phyloP scores from a whole-genome alignment of 2,329 filamentous ascomycete species.

The Paecilomyces sp. region DNA sequence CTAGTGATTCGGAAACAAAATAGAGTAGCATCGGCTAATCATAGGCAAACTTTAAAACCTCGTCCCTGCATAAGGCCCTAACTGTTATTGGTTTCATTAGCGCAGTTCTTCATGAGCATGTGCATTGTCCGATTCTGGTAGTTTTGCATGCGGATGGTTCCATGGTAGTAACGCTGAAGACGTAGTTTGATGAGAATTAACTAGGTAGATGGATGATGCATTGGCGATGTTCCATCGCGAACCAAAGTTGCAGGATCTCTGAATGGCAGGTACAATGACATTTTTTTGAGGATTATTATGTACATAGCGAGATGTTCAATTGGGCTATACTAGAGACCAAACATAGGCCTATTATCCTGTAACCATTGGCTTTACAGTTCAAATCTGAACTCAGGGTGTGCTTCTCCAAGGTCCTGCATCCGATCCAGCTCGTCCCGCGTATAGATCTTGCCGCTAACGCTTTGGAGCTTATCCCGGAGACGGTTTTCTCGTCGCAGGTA shows the following conservation, averaged over 20 bases:
- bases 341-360: neutral
- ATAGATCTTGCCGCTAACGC: neutral
- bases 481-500: slow-evolving; percentile 6
- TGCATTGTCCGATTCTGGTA: neutral
- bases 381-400: slow-evolving; percentile 10
- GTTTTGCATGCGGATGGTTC: neutral
- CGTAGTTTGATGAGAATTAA: neutral
- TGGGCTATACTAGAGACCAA: neutral
- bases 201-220: neutral
- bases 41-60: neutral
- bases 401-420: slow-evolving; percentile 8
- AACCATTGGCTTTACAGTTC: slow-evolving; percentile 5
- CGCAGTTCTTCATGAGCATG: neutral
- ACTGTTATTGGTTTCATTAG: neutral
- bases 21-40: neutral
- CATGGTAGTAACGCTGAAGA: neutral
- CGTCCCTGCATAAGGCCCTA: neutral
- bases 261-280: neutral
- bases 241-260: neutral
- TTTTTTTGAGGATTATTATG: neutral
- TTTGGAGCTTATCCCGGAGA: slow-evolving; percentile 4
- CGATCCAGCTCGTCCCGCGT: slow-evolving; percentile 3
- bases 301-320: neutral
- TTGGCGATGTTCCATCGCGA: neutral
- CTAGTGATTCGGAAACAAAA: neutral